phyloP scores from a whole-genome alignment of 139 green algal species.

The Bryopsis sp. region DNA sequence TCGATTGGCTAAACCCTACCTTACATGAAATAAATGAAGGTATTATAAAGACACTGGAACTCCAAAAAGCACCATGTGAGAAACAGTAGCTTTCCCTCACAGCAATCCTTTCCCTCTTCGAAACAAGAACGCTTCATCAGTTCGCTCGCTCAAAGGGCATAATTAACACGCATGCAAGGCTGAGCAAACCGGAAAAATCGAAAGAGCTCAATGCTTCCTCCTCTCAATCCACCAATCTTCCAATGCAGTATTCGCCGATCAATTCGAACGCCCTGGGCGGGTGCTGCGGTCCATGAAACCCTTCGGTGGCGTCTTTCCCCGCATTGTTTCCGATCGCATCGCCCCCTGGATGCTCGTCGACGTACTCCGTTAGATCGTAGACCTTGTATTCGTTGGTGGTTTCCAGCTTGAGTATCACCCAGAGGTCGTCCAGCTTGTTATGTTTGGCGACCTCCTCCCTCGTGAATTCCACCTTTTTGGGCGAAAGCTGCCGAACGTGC shows the following conservation, averaged over 20 bases:
- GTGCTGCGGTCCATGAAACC: conserved; percentile 84
- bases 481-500: background rate
- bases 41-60: too few relatives aligned
- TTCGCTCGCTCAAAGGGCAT: too few relatives aligned
- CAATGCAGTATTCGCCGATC: conserved; percentile 76
- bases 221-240: conserved; percentile 34
- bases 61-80: too few relatives aligned
- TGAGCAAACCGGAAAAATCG: too few relatives aligned
- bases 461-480: conserved; percentile 29
- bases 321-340: conserved; percentile 74
- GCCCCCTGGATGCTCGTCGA: conserved; percentile 84
- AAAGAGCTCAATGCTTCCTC: too few relatives aligned
- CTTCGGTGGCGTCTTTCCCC: conserved; percentile 70
- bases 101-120: too few relatives aligned
- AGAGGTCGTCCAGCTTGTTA: conserved; percentile 49
- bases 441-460: conserved; percentile 65
- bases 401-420: conserved; percentile 59
- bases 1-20: too few relatives aligned
- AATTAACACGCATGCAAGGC: too few relatives aligned
- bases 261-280: conserved; percentile 65
- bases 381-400: conserved; percentile 31
- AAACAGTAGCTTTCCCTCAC: too few relatives aligned
- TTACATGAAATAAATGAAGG: too few relatives aligned
- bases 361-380: conserved; percentile 82
- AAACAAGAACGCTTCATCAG: too few relatives aligned